Conservation (phyloP, 768 basidiomycete genomes). For the Leccinum subgranulosum region DNA sequence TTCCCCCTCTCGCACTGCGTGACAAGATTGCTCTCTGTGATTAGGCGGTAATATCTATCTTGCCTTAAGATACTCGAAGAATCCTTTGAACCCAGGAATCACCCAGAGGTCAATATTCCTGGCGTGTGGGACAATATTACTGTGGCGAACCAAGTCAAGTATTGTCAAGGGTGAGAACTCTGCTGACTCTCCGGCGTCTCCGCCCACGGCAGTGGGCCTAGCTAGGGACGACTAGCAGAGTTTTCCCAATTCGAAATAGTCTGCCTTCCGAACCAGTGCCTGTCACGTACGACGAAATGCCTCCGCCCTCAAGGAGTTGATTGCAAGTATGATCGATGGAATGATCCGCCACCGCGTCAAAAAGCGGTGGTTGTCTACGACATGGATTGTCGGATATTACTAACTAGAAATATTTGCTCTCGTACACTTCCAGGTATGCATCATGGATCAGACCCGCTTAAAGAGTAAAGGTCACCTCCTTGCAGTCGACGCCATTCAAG, state of each 20-base stretch:
- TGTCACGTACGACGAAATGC: background rate
- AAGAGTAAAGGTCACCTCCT: background rate
- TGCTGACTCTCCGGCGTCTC: too few species aligned
- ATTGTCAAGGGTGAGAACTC: background rate
- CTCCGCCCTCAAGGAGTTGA: background rate
- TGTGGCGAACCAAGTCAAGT: background rate
- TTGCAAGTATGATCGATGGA: background rate
- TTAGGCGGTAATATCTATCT: background rate
- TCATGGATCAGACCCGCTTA: background rate
- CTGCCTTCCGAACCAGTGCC: too few species aligned
- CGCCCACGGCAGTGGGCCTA: too few species aligned
- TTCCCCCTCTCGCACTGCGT: background rate
- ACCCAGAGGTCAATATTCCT: background rate
- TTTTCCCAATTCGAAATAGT: too few species aligned
- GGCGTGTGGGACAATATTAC: background rate
- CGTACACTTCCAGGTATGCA: background rate
- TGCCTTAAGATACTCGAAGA: background rate
- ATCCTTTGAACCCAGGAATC: background rate
- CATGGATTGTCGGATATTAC: background rate
- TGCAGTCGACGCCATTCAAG: background rate
- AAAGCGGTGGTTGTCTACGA: background rate
- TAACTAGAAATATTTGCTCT: background rate
- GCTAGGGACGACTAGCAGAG: background rate
- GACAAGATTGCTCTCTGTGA: background rate
- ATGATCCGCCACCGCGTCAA: background rate